These are phyloP conservation scores for Penicillium verhagenii DNA, from an alignment of 495 filamentous ascomycete genomes.

Conservation along the genomic window DNA sequence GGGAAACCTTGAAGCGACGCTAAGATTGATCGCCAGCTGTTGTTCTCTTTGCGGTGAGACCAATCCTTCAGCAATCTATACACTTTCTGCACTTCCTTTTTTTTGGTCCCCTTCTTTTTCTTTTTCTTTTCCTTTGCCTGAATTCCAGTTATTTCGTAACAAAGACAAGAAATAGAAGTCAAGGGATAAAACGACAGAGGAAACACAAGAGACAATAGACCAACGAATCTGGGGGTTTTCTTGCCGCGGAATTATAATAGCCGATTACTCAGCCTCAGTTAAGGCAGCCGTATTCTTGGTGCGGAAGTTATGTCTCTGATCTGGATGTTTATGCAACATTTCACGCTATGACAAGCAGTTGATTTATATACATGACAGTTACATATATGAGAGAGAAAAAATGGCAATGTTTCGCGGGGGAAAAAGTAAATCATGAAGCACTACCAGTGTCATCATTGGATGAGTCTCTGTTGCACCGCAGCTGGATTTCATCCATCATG, in stretches of 20 bases:
- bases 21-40: constrained; percentile 3
- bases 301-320: too few species aligned
- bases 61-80: neutral
- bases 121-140: neutral
- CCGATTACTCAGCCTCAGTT: constrained; percentile 22
- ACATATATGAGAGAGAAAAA: too few species aligned
- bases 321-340: neutral
- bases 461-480: neutral
- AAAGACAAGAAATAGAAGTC: neutral
- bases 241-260: neutral
- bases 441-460: neutral
- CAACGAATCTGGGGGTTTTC: neutral
- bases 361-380: neutral
- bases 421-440: neutral
- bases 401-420: neutral
- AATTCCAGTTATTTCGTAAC: neutral
- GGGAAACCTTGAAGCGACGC: constrained; percentile 9
- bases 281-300: constrained; percentile 3
- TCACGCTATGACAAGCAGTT: neutral
- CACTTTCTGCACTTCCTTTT: neutral
- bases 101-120: neutral
- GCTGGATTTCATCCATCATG: constrained; percentile 45
- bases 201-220: neutral
- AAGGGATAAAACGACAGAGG: too few species aligned
- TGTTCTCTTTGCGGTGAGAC: neutral